phyloP scores from a whole-genome alignment of 2,329 filamentous ascomycete genomes.

The Sarocladiaceae sp. region DNA sequence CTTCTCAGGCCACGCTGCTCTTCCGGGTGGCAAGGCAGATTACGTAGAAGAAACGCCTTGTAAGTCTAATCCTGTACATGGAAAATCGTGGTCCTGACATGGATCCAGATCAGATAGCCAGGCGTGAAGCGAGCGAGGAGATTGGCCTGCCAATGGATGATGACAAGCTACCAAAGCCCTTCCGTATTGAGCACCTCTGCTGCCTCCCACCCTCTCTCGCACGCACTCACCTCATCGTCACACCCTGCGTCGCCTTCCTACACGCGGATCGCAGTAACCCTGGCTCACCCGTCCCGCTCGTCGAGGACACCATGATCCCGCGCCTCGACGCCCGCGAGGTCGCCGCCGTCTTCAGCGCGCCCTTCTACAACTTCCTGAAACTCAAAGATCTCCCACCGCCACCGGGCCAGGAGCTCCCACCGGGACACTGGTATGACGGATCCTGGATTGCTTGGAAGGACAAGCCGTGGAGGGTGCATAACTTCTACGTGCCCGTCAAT shows the following conservation, averaged over 20 bases:
- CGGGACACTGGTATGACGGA: conserved; percentile 76
- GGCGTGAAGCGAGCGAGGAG: conserved; percentile 87
- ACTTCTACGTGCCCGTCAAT: conserved; percentile 80
- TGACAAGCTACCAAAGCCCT: conserved; percentile 63
- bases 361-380: conserved; percentile 76
- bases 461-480: conserved; percentile 76
- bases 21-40: conserved; percentile 73
- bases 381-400: conserved; percentile 46
- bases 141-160: conserved; percentile 79
- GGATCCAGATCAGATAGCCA: conserved; percentile 64
- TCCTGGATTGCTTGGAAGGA: conserved; percentile 76
- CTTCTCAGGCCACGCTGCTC: conserved; percentile 79
- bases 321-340: conserved; percentile 84
- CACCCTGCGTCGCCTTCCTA: conserved; percentile 72
- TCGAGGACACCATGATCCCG: conserved; percentile 69
- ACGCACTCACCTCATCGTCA: conserved; percentile 65
- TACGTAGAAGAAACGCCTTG: conserved; percentile 52
- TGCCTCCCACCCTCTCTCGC: conserved; percentile 72
- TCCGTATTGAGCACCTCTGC: conserved; percentile 82
- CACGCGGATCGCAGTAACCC: conserved; percentile 48
- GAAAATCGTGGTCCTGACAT: background rate
- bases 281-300: conserved; percentile 32
- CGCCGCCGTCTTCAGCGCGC: conserved; percentile 86
- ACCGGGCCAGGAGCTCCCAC: conserved; percentile 31
- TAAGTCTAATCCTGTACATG: conserved; percentile 33